Evolutionary conservation across 179 eudicot genomes (phyloP).

Genomic region (Heliamphora pulchella): DNA sequence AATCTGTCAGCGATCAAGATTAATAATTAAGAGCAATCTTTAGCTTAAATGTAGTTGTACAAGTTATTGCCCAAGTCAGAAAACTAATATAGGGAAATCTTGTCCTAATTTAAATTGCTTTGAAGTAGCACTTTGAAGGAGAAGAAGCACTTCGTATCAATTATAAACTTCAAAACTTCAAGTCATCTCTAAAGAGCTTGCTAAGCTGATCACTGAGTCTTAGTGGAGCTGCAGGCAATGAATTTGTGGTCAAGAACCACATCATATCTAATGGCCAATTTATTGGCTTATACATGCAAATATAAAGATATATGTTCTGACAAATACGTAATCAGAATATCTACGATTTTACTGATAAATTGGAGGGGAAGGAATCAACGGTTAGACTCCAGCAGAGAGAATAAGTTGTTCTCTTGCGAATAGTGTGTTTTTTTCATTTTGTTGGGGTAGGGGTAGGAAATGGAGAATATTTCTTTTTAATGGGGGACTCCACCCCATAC

Average conservation of each 20-base stretch:
- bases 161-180: not conserved
- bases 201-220: not conserved
- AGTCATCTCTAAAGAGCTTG: not conserved
- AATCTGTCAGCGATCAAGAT: slow-evolving; percentile 35
- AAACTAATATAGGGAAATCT: not conserved
- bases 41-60: slow-evolving; percentile 6
- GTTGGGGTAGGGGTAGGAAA: not conserved
- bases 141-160: not conserved
- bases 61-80: not conserved
- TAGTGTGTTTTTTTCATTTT: not conserved
- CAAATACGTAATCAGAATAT: not conserved
- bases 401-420: not conserved
- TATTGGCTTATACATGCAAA: not conserved
- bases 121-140: not conserved
- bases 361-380: not conserved
- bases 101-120: not conserved
- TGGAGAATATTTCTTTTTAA: not conserved
- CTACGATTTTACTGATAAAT: not conserved
- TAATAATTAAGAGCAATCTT: not conserved
- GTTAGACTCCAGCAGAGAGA: not conserved
- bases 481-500: not conserved
- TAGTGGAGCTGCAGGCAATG: not conserved
- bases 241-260: no score
- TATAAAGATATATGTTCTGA: slow-evolving; percentile 3
- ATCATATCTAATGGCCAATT: not conserved